Conservation (phyloP, 2,329 filamentous ascomycete species). For the Penicillium sp. region DNA sequence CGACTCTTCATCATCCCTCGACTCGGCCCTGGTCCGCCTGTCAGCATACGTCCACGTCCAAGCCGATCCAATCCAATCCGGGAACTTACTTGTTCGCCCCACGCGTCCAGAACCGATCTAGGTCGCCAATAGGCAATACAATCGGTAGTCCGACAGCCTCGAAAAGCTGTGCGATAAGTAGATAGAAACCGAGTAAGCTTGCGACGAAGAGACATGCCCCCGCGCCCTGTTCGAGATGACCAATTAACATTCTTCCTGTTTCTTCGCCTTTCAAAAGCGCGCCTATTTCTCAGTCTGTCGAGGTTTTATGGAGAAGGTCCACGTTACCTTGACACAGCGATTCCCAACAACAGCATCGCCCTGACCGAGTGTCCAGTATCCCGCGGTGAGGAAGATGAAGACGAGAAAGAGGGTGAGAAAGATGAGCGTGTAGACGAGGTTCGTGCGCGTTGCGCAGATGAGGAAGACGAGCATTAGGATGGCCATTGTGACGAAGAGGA, state of each 20-base stretch:
- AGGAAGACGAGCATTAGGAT: conserved; percentile 70
- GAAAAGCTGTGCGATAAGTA: conserved; percentile 60
- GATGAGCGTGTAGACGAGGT: conserved; percentile 71
- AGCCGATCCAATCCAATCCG: too few relatives aligned
- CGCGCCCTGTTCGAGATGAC: conserved; percentile 36
- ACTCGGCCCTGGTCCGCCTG: too few relatives aligned
- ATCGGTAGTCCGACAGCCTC: conserved; percentile 60
- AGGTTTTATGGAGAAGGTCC: too few relatives aligned
- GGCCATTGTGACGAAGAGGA: conserved; percentile 70
- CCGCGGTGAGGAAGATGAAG: conserved; percentile 65
- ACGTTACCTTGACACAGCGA: conserved; percentile 2
- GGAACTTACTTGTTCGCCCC: neutral
- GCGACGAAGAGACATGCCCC: conserved; percentile 57
- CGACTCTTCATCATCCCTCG: too few relatives aligned
- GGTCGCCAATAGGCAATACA: conserved; percentile 50
- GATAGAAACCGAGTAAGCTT: conserved; percentile 57
- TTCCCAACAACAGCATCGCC: conserved; percentile 29
- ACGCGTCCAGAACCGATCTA: conserved; percentile 24
- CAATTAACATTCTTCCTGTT: too few relatives aligned
- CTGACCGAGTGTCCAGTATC: conserved; percentile 62
- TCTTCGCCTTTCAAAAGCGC: too few relatives aligned
- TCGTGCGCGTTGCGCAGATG: conserved; percentile 73
- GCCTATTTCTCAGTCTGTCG: too few relatives aligned
- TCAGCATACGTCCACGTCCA: too few relatives aligned
- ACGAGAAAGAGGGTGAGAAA: conserved; percentile 66